Evolutionary conservation across 805 yeast species (phyloP).

Genomic region (Lipomyces kockii): DNA sequence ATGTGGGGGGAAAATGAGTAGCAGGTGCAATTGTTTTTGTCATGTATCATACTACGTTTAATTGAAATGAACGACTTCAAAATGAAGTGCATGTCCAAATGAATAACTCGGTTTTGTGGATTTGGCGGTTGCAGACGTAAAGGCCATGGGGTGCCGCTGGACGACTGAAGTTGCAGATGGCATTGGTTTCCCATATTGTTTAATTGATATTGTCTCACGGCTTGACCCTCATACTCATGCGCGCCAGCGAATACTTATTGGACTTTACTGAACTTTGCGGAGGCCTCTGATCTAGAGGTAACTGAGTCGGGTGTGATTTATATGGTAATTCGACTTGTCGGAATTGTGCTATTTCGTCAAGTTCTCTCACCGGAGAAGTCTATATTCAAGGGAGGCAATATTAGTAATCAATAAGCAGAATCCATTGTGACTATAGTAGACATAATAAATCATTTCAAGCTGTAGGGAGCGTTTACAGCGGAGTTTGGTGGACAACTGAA

Average conservation of each 20-base stretch:
- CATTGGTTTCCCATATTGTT: background rate
- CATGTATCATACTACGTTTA: constrained; percentile 15
- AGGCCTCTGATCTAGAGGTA: too few species aligned
- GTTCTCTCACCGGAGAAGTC: too few species aligned
- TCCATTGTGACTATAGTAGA: background rate
- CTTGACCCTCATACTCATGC: too few species aligned
- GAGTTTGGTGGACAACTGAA: background rate
- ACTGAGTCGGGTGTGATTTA: too few species aligned
- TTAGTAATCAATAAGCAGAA: too few species aligned
- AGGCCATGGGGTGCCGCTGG: background rate
- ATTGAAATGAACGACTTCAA: constrained; percentile 10
- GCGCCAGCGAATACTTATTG: too few species aligned
- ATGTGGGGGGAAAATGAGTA: constrained; percentile 3
- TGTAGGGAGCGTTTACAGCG: background rate
- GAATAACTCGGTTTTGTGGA: background rate
- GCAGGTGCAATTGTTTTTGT: constrained; percentile 8
- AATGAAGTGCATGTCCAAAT: constrained; percentile 13
- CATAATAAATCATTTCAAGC: background rate
- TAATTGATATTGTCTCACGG: too few species aligned
- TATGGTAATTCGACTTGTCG: too few species aligned
- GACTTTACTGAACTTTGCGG: too few species aligned
- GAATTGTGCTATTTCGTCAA: too few species aligned
- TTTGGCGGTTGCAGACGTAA: background rate
- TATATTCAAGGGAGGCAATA: too few species aligned
- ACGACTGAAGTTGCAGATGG: background rate